Evolutionary conservation across 805 yeast genomes (phyloP).

Genomic region (Starmera quercuum): DNA sequence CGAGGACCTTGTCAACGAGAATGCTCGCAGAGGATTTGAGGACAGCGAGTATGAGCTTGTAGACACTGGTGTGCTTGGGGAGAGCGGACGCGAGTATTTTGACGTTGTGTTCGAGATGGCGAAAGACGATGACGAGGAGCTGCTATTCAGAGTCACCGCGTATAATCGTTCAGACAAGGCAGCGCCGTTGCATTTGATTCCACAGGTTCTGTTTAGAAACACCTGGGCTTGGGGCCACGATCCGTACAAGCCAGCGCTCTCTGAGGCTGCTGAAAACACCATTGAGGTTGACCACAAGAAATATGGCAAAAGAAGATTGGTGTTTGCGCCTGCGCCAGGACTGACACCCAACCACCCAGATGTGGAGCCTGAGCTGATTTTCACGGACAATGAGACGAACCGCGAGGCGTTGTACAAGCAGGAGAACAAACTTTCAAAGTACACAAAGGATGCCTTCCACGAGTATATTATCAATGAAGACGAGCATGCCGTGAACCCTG

Average conservation of each 20-base stretch:
- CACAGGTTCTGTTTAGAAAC: slow-evolving; percentile 79
- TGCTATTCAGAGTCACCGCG: slow-evolving; percentile 80
- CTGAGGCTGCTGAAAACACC: slow-evolving; percentile 33
- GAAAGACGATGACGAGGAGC: slow-evolving; percentile 72
- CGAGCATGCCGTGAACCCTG: slow-evolving; percentile 61
- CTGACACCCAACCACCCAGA: slow-evolving; percentile 47
- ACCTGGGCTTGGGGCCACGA: slow-evolving; percentile 90
- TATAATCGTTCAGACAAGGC: slow-evolving; percentile 74
- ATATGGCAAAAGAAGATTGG: slow-evolving; percentile 57
- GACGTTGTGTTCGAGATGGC: slow-evolving; percentile 90
- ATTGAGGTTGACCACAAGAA: slow-evolving; percentile 59
- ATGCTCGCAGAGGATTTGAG: slow-evolving; percentile 52
- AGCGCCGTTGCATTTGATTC: slow-evolving; percentile 84
- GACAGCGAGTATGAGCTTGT: slow-evolving; percentile 76
- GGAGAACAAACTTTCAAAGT: slow-evolving; percentile 40
- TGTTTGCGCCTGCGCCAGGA: slow-evolving; percentile 84
- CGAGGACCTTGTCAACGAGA: slow-evolving; percentile 60
- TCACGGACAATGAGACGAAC: slow-evolving; percentile 89
- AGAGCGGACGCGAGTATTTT: slow-evolving; percentile 59
- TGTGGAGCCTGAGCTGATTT: slow-evolving; percentile 67
- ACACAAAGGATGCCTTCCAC: slow-evolving; percentile 87
- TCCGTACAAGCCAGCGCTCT: slow-evolving; percentile 39
- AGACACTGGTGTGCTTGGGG: slow-evolving; percentile 71
- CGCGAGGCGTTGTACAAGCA: slow-evolving; percentile 57
- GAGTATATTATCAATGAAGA: slow-evolving; percentile 63